These are phyloP conservation scores for Globisporangium perplexum DNA, from an alignment of 352 stramenopile genomes.

Conservation along the genomic window DNA sequence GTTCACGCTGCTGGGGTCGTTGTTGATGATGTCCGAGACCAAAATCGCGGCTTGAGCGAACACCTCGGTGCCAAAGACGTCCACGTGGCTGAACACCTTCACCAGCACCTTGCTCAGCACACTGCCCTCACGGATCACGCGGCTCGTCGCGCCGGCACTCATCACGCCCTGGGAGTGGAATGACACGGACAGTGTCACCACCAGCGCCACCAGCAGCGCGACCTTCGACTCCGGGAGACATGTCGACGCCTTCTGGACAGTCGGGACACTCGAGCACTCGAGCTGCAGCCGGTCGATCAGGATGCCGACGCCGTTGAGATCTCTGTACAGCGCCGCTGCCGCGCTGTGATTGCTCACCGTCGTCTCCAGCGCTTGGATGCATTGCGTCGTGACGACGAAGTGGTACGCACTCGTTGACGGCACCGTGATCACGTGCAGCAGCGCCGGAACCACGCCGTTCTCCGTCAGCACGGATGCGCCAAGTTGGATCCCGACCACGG, in stretches of 20 bases:
- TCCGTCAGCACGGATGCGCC: constrained; percentile 76
- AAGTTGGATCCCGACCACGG: constrained; percentile 72
- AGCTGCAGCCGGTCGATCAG: constrained; percentile 70
- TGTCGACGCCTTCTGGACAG: background rate
- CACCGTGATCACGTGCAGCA: constrained; percentile 73
- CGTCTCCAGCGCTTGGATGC: constrained; percentile 75
- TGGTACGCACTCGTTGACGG: constrained; percentile 53
- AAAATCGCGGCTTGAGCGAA: constrained; percentile 90
- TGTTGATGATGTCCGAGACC: constrained; percentile 96
- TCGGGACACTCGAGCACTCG: constrained; percentile 36
- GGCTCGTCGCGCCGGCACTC: constrained; percentile 79
- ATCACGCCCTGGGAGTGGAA: constrained; percentile 87
- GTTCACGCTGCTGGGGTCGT: constrained; percentile 93
- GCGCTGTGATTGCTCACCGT: constrained; percentile 71
- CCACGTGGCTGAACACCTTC: constrained; percentile 87
- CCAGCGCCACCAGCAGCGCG: constrained; percentile 59
- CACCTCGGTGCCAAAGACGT: constrained; percentile 91
- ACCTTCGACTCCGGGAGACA: constrained; percentile 44
- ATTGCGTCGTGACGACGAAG: constrained; percentile 68
- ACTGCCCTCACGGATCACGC: constrained; percentile 83
- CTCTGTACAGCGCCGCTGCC: constrained; percentile 66
- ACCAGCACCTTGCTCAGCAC: constrained; percentile 86
- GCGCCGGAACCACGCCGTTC: constrained; percentile 73
- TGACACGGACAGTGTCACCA: constrained; percentile 77
- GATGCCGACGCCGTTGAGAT: constrained; percentile 83